These are phyloP conservation scores for Omphalea diandra DNA, from an alignment of 441 rosid genomes.

Conservation along the genomic window DNA sequence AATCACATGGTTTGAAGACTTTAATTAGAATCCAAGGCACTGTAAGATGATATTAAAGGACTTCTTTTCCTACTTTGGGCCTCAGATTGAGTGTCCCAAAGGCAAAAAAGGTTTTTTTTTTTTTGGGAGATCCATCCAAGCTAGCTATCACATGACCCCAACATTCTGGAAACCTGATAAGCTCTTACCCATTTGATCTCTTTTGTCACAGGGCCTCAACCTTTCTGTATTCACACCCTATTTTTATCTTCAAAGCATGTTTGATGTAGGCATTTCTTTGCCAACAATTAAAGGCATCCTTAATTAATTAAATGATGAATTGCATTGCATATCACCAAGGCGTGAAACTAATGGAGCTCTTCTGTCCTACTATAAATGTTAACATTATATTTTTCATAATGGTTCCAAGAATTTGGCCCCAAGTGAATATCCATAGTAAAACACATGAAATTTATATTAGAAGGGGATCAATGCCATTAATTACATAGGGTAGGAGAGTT, in stretches of 20 bases:
- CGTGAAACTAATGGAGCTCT: background rate
- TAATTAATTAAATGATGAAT: slow-evolving; percentile 13
- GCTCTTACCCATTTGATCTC: slow-evolving; percentile 7
- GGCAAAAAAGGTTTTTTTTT: slow-evolving; percentile 25
- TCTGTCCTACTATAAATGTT: background rate
- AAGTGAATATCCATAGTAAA: too few species aligned
- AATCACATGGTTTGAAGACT: slow-evolving; percentile 38
- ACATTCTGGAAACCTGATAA: slow-evolving; percentile 31
- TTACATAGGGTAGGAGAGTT: too few species aligned
- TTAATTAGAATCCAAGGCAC: slow-evolving; percentile 45
- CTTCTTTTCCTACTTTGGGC: slow-evolving; percentile 25
- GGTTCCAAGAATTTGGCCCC: too few species aligned
- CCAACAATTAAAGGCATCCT: background rate
- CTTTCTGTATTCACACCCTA: slow-evolving; percentile 1
- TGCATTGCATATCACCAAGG: background rate
- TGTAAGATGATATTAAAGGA: slow-evolving; percentile 22
- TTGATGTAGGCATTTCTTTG: background rate
- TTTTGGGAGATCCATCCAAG: background rate
- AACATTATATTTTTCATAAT: background rate
- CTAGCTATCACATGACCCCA: slow-evolving; percentile 39
- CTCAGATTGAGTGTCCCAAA: slow-evolving; percentile 38
- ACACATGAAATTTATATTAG: too few species aligned
- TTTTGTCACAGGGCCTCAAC: slow-evolving; percentile 47
- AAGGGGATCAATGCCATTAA: too few species aligned
- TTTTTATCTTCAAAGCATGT: slow-evolving; percentile 11